Conservation (phyloP, 1,284 basidiomycete genomes). For the Sanghuangporus sanghuang region DNA sequence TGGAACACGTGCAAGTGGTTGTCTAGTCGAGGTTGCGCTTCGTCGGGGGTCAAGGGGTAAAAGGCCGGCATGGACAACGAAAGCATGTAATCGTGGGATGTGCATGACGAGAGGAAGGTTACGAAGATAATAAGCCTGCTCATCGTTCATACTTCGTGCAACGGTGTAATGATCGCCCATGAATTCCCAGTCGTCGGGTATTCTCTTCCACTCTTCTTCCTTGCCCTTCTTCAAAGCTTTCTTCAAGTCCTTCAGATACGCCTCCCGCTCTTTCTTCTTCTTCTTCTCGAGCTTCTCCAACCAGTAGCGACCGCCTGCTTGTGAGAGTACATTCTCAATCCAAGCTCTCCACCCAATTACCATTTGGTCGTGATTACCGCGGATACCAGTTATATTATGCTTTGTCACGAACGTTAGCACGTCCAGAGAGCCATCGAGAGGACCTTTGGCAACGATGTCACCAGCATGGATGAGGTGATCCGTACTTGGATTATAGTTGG, state of each 20-base stretch:
- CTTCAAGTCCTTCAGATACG: slow-evolving; percentile 30
- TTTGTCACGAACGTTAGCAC: slow-evolving; percentile 63
- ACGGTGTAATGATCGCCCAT: slow-evolving; percentile 72
- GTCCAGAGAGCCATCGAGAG: slow-evolving; percentile 51
- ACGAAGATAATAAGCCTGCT: slow-evolving; percentile 64
- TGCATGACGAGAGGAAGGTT: slow-evolving; percentile 71
- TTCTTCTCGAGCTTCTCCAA: slow-evolving; percentile 34
- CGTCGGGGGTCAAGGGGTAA: slow-evolving; percentile 63
- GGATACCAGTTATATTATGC: slow-evolving; percentile 64
- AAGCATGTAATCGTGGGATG: slow-evolving; percentile 70
- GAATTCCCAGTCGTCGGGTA: slow-evolving; percentile 65
- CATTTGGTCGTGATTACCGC: slow-evolving; percentile 89
- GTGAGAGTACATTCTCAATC: slow-evolving; percentile 43
- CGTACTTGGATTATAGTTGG: slow-evolving; percentile 51
- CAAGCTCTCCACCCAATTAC: slow-evolving; percentile 84
- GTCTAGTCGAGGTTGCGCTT: slow-evolving; percentile 41
- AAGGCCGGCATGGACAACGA: slow-evolving; percentile 81
- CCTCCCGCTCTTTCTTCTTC: slow-evolving; percentile 38
- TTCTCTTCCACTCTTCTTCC: slow-evolving; percentile 36
- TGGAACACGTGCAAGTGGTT: slow-evolving; percentile 67
- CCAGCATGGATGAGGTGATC: slow-evolving; percentile 79
- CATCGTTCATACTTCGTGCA: slow-evolving; percentile 55
- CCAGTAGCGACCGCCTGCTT: slow-evolving; percentile 39
- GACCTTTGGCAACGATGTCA: slow-evolving; percentile 73
- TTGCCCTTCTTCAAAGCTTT: slow-evolving; percentile 35